Percentiles rank a stretch among this genome's conserved stretches.
Conservation (phyloP, 805 yeast genomes). For the Wickerhamiella azyma region DNA sequence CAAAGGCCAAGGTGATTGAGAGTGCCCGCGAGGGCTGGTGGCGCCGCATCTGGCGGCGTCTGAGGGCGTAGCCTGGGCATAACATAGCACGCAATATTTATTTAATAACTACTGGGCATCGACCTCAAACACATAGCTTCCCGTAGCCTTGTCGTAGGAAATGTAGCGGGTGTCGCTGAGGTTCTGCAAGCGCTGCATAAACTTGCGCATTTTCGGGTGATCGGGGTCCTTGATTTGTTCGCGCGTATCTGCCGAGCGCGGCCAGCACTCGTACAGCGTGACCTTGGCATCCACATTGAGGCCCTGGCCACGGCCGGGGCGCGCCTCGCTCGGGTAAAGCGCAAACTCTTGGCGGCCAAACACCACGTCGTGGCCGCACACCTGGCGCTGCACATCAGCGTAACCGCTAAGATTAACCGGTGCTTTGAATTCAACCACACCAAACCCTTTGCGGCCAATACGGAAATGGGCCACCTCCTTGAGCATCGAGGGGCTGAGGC, state of each 20-base stretch:
- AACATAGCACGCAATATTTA: neutral
- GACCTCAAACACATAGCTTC: constrained; percentile 28
- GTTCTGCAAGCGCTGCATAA: constrained; percentile 45
- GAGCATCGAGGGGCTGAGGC: constrained; percentile 48
- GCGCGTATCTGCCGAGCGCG: constrained; percentile 56
- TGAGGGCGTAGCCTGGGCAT: no score
- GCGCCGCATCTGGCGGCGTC: neutral
- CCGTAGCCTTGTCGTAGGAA: constrained; percentile 59
- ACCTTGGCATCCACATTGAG: constrained; percentile 64
- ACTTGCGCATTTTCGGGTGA: constrained; percentile 53
- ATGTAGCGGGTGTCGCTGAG: constrained; percentile 49
- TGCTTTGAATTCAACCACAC: constrained; percentile 57
- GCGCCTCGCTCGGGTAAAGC: constrained; percentile 47
- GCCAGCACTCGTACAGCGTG: constrained; percentile 68
- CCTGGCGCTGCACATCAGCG: constrained; percentile 40
- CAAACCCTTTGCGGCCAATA: constrained; percentile 69
- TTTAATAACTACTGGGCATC: neutral
- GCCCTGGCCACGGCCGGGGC: constrained; percentile 68
- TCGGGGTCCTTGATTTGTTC: constrained; percentile 64
- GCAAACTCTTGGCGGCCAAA: constrained; percentile 48
- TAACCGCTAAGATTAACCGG: constrained; percentile 75
- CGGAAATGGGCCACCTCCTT: constrained; percentile 49
- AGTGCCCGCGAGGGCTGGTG: neutral
- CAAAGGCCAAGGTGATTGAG: neutral
- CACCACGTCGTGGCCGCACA: constrained; percentile 51